Evolutionary conservation across 1,284 basidiomycete genomes (phyloP).

Genomic region (Inonotus obliquus): DNA sequence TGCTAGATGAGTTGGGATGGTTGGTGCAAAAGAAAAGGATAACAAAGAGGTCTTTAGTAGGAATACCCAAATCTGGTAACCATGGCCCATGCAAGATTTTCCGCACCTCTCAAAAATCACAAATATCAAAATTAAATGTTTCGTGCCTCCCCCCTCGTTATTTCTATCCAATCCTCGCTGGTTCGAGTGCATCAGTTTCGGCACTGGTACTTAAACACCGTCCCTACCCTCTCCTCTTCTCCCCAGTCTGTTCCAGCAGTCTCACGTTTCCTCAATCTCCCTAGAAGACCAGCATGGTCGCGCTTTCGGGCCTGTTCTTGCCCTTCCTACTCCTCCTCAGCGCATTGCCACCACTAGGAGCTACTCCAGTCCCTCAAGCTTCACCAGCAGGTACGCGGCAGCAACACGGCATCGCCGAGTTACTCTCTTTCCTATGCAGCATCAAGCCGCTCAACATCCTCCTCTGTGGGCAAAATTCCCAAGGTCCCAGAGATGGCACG

Average conservation of each 20-base stretch:
- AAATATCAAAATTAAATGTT: neutral
- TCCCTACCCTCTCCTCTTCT: neutral
- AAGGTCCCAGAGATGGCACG: neutral
- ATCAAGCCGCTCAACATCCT: conserved; percentile 12
- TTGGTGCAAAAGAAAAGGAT: neutral
- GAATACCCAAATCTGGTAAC: neutral
- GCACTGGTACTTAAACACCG: neutral
- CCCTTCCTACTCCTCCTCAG: neutral
- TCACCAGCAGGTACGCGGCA: conserved; percentile 7
- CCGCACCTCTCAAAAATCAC: neutral
- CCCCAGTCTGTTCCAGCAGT: conserved; percentile 5
- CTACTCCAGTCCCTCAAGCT: conserved; percentile 3
- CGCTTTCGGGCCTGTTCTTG: neutral
- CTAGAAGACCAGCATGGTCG: conserved; percentile 1
- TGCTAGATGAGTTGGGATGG: neutral
- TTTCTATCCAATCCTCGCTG: conserved; percentile 6
- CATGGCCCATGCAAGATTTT: neutral
- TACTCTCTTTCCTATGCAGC: conserved; percentile 11
- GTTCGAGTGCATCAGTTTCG: conserved; percentile 1
- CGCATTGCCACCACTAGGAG: neutral
- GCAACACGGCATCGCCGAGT: neutral
- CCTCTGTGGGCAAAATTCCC: neutral
- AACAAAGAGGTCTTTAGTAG: conserved; percentile 2
- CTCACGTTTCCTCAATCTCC: neutral
- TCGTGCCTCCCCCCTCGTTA: neutral